These are phyloP conservation scores for Daldinia loculata DNA, from an alignment of 495 filamentous ascomycete species.

Conservation along the genomic window DNA sequence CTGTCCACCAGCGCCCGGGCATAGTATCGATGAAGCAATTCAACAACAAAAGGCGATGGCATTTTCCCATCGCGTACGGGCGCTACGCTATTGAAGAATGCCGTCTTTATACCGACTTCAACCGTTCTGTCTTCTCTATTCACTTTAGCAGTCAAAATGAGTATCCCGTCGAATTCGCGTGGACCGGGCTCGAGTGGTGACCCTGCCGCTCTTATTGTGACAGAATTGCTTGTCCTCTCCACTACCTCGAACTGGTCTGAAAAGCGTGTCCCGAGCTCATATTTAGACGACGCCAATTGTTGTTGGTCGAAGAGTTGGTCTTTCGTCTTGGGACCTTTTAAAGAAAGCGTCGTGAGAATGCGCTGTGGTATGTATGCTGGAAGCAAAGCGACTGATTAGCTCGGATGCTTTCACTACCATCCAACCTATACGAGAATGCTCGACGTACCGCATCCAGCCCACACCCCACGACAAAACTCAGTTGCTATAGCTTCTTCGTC, in stretches of 20 bases:
- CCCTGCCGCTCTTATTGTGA: conserved; percentile 71
- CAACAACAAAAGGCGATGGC: conserved; percentile 64
- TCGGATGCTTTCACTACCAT: background rate
- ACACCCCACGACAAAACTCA: conserved; percentile 70
- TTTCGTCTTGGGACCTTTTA: conserved; percentile 65
- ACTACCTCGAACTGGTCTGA: conserved; percentile 82
- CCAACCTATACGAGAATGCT: background rate
- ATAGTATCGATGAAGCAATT: conserved; percentile 70
- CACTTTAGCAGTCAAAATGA: conserved; percentile 69
- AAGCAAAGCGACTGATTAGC: background rate
- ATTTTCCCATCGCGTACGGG: conserved; percentile 54
- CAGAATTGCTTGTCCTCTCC: conserved; percentile 66
- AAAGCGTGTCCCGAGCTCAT: conserved; percentile 69
- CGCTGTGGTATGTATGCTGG: conserved; percentile 72
- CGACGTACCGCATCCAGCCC: conserved; percentile 67
- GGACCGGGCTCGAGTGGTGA: conserved; percentile 66
- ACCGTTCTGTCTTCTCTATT: conserved; percentile 66
- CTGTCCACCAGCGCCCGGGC: conserved; percentile 53
- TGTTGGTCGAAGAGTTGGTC: conserved; percentile 66
- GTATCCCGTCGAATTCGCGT: conserved; percentile 70
- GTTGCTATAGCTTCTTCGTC: conserved; percentile 64
- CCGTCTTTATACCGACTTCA: conserved; percentile 72
- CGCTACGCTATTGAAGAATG: conserved; percentile 59
- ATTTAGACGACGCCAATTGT: conserved; percentile 62
- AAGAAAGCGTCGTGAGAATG: conserved; percentile 64